Conservation (phyloP, 2,329 filamentous ascomycete genomes). For the Chrysoporthe deuterocubensis region DNA sequence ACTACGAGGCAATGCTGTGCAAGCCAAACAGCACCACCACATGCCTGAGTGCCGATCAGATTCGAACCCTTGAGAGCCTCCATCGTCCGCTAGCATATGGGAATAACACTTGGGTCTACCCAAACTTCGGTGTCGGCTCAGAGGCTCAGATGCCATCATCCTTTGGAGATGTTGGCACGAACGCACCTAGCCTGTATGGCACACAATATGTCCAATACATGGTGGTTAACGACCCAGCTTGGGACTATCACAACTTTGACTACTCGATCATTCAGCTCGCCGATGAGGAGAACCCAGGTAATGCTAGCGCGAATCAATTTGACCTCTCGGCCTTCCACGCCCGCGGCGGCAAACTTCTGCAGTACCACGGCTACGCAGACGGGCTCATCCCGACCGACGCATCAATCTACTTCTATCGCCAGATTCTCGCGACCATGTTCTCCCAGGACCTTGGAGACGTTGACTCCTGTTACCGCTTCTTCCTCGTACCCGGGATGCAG, state of each 20-base stretch:
- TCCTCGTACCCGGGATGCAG: constrained; percentile 54
- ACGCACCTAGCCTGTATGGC: constrained; percentile 29
- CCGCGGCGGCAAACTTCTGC: constrained; percentile 49
- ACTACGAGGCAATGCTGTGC: constrained; percentile 26
- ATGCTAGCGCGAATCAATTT: constrained; percentile 29
- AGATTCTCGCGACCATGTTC: not conserved
- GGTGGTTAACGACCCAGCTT: constrained; percentile 34
- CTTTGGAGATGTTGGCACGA: constrained; percentile 40
- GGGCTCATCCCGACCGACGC: constrained; percentile 47
- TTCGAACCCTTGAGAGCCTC: constrained; percentile 22
- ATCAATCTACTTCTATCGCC: constrained; percentile 6
- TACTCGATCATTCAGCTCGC: not conserved
- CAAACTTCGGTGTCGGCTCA: constrained; percentile 52
- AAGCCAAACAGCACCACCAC: constrained; percentile 11
- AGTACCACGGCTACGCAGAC: constrained; percentile 49
- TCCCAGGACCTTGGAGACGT: constrained; percentile 27
- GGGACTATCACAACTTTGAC: constrained; percentile 45
- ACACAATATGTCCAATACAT: constrained; percentile 29
- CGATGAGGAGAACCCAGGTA: constrained; percentile 15
- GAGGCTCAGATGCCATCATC: constrained; percentile 42
- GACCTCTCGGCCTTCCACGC: constrained; percentile 42
- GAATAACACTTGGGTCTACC: constrained; percentile 51
- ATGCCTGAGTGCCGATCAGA: constrained; percentile 34
- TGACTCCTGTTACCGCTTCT: constrained; percentile 53
- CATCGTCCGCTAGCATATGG: constrained; percentile 33